A percentile compares a stretch with the other conserved stretches of the same genome.
These are phyloP conservation scores for Lichina pygmaea DNA, from an alignment of 495 filamentous ascomycete species.

Conservation along the genomic window DNA sequence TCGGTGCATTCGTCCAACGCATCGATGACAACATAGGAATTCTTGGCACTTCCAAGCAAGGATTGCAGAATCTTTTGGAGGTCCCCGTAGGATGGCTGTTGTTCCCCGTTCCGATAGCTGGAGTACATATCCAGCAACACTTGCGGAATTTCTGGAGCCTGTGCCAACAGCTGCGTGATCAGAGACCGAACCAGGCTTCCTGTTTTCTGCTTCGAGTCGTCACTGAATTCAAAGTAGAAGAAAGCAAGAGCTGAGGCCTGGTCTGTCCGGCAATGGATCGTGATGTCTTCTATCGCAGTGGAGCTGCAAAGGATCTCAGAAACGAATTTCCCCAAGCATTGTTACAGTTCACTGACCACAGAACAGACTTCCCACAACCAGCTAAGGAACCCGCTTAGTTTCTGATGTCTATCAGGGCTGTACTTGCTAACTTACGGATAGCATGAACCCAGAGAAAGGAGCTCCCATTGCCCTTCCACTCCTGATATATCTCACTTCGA, in stretches of 20 bases:
- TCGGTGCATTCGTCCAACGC: conserved; percentile 8
- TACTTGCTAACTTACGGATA: not conserved
- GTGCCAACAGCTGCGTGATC: not conserved
- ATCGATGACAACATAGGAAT: conserved; percentile 6
- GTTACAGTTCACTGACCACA: not conserved
- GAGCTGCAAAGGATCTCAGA: not conserved
- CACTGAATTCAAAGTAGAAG: conserved; percentile 1
- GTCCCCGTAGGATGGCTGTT: not conserved
- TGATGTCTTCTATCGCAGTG: not conserved
- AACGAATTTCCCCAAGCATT: not conserved
- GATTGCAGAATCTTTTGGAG: conserved; percentile 3
- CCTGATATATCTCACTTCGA: not conserved
- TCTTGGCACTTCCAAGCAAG: not conserved
- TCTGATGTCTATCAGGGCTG: not conserved
- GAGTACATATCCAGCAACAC: not conserved
- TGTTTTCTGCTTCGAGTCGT: not conserved
- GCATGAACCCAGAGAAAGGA: conserved; percentile 1
- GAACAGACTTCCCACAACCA: conserved; percentile 1
- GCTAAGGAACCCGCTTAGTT: not conserved
- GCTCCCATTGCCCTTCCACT: not conserved
- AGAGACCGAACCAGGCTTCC: not conserved
- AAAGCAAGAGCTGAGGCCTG: not conserved
- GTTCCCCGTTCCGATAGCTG: not conserved
- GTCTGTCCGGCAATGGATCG: not conserved
- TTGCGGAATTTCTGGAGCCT: not conserved